Conservation (phyloP, 2,329 filamentous ascomycete genomes). For the Neoscytalidium dimidiatum region DNA sequence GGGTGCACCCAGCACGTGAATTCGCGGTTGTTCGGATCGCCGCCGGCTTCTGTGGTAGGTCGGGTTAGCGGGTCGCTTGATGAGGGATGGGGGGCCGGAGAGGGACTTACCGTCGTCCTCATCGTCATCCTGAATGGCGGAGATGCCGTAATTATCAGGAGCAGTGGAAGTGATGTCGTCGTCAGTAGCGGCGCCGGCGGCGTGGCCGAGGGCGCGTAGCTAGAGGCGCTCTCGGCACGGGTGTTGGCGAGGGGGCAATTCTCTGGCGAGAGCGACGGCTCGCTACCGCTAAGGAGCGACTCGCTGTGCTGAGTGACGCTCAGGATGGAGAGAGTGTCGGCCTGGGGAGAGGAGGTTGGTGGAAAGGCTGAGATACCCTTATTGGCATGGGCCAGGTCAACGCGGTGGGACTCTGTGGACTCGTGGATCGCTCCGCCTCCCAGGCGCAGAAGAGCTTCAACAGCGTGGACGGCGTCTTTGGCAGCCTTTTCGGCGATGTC, state of each 20-base stretch:
- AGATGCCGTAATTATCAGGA: neutral
- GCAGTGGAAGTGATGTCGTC: neutral
- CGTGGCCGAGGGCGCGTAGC: neutral
- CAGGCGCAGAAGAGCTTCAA: neutral
- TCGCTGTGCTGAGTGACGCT: too few species aligned
- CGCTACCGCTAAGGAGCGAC: too few species aligned
- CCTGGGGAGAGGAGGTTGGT: too few species aligned
- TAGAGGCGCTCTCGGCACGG: neutral
- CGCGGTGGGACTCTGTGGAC: too few species aligned
- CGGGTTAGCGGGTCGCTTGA: neutral
- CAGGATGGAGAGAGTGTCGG: too few species aligned
- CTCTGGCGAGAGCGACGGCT: neutral
- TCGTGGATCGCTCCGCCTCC: too few species aligned
- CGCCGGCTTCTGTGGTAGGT: neutral
- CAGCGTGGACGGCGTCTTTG: neutral
- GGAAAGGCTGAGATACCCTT: too few species aligned
- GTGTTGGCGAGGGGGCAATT: neutral
- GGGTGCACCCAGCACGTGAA: constrained; percentile 21
- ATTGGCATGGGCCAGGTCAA: too few species aligned
- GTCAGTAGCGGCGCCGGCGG: neutral
- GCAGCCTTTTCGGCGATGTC: neutral
- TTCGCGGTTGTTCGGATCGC: neutral
- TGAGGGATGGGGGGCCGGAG: neutral
- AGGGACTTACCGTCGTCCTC: neutral
- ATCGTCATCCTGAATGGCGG: neutral